Evolutionary conservation across 495 filamentous ascomycete genomes (phyloP), one percentile per base, ranked within the genome.

Genomic region (Trichoderma asperelloides): DNA sequence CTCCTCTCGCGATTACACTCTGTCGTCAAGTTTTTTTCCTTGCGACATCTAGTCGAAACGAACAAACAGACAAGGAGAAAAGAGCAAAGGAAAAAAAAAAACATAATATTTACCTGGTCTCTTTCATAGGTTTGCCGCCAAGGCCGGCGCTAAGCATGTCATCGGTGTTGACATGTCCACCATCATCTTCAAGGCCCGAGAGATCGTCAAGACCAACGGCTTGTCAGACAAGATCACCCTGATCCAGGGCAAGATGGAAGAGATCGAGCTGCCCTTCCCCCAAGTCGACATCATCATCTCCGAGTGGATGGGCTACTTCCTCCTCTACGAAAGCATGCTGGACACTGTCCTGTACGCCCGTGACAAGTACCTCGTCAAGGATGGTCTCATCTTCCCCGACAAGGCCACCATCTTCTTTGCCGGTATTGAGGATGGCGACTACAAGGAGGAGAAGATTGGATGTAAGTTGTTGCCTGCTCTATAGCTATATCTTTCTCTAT

Each of bases 131-230:
- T 97, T 97, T 77, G 95, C 93, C 66, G 93, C 90, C 57, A 87
- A 87, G 75, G 93, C 93, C 57, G 93, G 94, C 70, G 95, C 95
- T 28, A 90, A 92, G 75, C 91, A 92, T 72, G 96, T 99, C 65
- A 90, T 97, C 69, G 95, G 93, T 70, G 96, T 99, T 16, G 95
- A 99, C 77, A 96, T 96, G 86, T 96, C 91, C 62, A 94, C 90
- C 69, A 96, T 97, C 76, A 94, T 96, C 74, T 86, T 91, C 75
- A 90, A 91, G 75, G 93, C 93, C 43, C 85, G 86, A 66, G 89
- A 93, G 74, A 96, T 91, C 71, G 86, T 96, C 66, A 86, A 88
- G 71, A 87, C 87, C 65, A 97, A 97, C 75, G 87, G 87, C 33
- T 82, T 96, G 73, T 84, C 82, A 49, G 86, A 92, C 76, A 86